Percentiles rank a stretch among this genome's conserved stretches.
Conservation (phyloP, 768 basidiomycete genomes). For the Rossbeevera mucosa region DNA sequence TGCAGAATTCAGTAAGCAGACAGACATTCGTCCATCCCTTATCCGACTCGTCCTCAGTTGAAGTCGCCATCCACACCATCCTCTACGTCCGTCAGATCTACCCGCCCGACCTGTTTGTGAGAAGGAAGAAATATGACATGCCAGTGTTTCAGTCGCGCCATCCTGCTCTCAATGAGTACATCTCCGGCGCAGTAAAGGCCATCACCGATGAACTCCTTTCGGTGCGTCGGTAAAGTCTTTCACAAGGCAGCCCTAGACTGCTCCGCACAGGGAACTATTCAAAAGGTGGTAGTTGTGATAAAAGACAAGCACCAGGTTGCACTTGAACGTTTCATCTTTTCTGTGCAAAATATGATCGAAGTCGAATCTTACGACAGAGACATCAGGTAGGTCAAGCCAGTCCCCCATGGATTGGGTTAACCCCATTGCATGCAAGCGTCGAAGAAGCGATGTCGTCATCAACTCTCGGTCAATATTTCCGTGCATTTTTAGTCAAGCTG, state of each 20-base stretch:
- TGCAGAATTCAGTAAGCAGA: constrained; percentile 62
- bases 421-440: constrained; percentile 42
- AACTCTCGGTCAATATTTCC: constrained; percentile 70
- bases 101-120: constrained; percentile 80
- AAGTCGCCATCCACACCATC: constrained; percentile 90
- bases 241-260: constrained; percentile 1
- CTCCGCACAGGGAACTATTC: constrained; percentile 59
- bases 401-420: not conserved
- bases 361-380: constrained; percentile 69
- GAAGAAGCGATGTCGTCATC: constrained; percentile 63
- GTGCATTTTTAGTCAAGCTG: constrained; percentile 79
- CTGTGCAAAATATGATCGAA: constrained; percentile 75
- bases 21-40: not conserved
- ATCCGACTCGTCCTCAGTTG: constrained; percentile 60
- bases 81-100: constrained; percentile 89
- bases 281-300: constrained; percentile 79
- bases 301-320: constrained; percentile 76
- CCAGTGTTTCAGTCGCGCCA: constrained; percentile 94
- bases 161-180: constrained; percentile 82
- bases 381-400: constrained; percentile 43
- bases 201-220: constrained; percentile 68
- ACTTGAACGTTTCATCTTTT: constrained; percentile 88
- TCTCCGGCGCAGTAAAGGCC: constrained; percentile 84
- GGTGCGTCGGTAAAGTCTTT: constrained; percentile 35
- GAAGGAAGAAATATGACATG: constrained; percentile 85